phyloP scores from a whole-genome alignment of 2,329 filamentous ascomycete genomes.

The Rhynchosporium secalis region DNA sequence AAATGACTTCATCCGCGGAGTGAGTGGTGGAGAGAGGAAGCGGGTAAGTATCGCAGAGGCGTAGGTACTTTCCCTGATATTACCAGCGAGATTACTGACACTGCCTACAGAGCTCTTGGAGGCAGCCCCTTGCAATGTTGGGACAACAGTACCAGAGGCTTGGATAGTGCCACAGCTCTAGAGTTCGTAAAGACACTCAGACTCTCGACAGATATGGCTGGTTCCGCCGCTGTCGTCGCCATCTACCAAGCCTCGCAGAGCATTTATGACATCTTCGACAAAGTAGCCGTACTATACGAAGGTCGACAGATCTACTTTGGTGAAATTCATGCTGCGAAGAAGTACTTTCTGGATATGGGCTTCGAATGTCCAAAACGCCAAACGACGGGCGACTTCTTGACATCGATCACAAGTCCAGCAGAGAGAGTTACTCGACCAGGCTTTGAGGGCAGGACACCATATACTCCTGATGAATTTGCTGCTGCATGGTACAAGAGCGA shows the following conservation, averaged over 20 bases:
- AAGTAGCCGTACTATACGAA: conserved; percentile 65
- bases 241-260: conserved; percentile 72
- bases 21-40: conserved; percentile 72
- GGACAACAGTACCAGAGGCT: conserved; percentile 73
- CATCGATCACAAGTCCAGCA: conserved; percentile 66
- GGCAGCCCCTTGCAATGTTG: conserved; percentile 68
- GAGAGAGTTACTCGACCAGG: conserved; percentile 57
- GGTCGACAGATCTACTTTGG: conserved; percentile 75
- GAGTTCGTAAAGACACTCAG: conserved; percentile 71
- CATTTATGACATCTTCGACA: conserved; percentile 66
- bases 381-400: conserved; percentile 66
- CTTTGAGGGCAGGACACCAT: conserved; percentile 57
- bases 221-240: conserved; percentile 63
- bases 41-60: conserved; percentile 82
- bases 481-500: conserved; percentile 51
- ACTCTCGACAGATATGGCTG: conserved; percentile 62
- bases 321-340: conserved; percentile 58
- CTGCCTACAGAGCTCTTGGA: conserved; percentile 46
- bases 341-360: conserved; percentile 70
- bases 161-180: conserved; percentile 72
- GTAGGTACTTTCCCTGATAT: conserved; percentile 16
- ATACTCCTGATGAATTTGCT: conserved; percentile 56
- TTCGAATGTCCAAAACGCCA: conserved; percentile 67
- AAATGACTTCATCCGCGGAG: conserved; percentile 70
- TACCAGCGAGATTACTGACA: conserved; percentile 43